These are phyloP conservation scores for Rhynchospora breviuscula DNA, from an alignment of 176 grass and related monocot genomes.

Conservation along the genomic window DNA sequence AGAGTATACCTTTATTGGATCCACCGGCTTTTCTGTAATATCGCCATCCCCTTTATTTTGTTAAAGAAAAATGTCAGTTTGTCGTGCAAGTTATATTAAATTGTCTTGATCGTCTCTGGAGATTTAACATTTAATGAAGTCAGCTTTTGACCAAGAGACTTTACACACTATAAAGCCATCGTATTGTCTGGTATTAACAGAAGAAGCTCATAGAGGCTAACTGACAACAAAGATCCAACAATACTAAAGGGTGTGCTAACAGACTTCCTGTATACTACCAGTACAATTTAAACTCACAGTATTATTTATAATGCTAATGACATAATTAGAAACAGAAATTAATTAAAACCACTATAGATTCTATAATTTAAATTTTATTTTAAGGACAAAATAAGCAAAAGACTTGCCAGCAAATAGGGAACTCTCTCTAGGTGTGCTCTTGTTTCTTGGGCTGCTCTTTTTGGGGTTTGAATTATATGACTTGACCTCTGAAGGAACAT, in stretches of 20 bases:
- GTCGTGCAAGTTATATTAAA: neutral
- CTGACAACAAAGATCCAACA: neutral
- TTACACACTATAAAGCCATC: neutral
- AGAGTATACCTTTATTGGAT: slow-evolving; percentile 81
- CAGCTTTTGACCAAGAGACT: neutral
- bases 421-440: slow-evolving; percentile 51
- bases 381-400: neutral
- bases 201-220: neutral
- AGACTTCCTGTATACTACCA: neutral
- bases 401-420: slow-evolving; percentile 65
- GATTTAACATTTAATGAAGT: neutral
- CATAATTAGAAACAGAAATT: neutral
- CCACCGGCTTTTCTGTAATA: slow-evolving; percentile 73
- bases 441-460: slow-evolving; percentile 72
- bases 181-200: neutral
- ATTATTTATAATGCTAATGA: neutral
- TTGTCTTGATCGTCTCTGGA: neutral
- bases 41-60: slow-evolving; percentile 60
- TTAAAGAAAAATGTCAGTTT: neutral
- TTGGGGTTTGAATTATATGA: slow-evolving; percentile 69
- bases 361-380: neutral
- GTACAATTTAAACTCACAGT: neutral
- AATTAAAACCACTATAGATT: neutral
- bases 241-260: neutral
- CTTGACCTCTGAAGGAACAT: slow-evolving; percentile 46